Conservation (phyloP, 2,329 filamentous ascomycete genomes). For the Thelonectria olida region DNA sequence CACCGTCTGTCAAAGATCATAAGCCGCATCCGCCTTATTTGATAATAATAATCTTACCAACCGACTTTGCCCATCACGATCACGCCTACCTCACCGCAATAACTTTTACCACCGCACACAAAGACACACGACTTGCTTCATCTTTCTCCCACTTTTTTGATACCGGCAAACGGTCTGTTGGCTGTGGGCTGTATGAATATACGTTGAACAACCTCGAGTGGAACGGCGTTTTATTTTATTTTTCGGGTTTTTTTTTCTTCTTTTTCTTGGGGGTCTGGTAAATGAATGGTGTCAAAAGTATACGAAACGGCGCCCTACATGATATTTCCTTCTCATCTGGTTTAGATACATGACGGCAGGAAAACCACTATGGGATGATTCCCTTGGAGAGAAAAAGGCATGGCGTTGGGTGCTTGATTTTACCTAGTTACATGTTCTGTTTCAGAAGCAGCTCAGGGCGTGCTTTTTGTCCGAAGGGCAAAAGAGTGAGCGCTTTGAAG, state of each 20-base stretch:
- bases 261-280: constrained; percentile 23
- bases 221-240: constrained; percentile 26
- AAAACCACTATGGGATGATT: constrained; percentile 18
- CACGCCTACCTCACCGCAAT: constrained; percentile 1
- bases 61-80: background rate
- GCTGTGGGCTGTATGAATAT: constrained; percentile 35
- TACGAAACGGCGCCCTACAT: constrained; percentile 36
- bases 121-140: constrained; percentile 13
- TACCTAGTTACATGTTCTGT: constrained; percentile 22
- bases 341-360: constrained; percentile 40
- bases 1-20: constrained; percentile 8
- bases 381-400: constrained; percentile 33
- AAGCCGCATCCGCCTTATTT: constrained; percentile 26
- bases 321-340: constrained; percentile 19
- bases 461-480: background rate
- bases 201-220: constrained; percentile 26
- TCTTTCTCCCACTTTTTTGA: no score
- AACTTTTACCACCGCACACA: constrained; percentile 8
- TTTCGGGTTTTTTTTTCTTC: constrained; percentile 14
- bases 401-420: constrained; percentile 31
- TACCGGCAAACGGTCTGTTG: constrained; percentile 13
- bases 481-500: background rate
- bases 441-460: background rate
- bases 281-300: constrained; percentile 35
- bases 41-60: constrained; percentile 36